These are phyloP conservation scores for Fusarium praegraminearum DNA, from an alignment of 2,329 filamentous ascomycete species.

Conservation along the genomic window DNA sequence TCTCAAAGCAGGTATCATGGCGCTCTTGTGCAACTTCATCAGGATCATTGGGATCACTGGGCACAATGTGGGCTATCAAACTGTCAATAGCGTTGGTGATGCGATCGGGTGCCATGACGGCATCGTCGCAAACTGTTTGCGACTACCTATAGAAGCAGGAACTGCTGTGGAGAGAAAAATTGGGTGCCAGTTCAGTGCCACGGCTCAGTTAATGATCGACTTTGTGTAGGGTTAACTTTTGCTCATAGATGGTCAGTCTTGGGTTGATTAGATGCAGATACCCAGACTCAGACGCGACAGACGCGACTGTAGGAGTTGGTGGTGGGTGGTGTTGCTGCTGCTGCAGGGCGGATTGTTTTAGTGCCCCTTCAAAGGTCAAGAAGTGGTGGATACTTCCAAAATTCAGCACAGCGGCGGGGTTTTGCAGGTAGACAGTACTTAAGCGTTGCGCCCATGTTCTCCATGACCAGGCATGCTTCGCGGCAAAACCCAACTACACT, in stretches of 20 bases:
- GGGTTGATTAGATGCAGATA: slow-evolving; percentile 20
- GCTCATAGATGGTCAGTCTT: slow-evolving; percentile 16
- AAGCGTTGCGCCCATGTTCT: slow-evolving; percentile 34
- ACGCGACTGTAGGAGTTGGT: slow-evolving; percentile 47
- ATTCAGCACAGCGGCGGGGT: too few species aligned
- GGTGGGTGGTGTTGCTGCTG: slow-evolving; percentile 30
- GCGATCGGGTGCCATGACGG: slow-evolving; percentile 72
- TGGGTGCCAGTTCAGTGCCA: background rate
- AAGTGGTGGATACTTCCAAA: slow-evolving; percentile 40
- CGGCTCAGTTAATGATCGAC: background rate
- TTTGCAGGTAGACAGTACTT: slow-evolving; percentile 46
- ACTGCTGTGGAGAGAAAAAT: background rate
- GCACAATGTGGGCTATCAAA: slow-evolving; percentile 80
- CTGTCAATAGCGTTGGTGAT: slow-evolving; percentile 83
- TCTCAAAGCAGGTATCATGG: slow-evolving; percentile 70
- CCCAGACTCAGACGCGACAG: slow-evolving; percentile 38
- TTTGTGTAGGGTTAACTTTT: background rate
- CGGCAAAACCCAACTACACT: slow-evolving; percentile 55
- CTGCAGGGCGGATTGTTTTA: slow-evolving; percentile 35
- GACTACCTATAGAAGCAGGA: slow-evolving; percentile 1
- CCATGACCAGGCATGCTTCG: slow-evolving; percentile 41
- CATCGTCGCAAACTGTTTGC: slow-evolving; percentile 56
- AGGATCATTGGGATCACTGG: slow-evolving; percentile 72
- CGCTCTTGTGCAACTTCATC: slow-evolving; percentile 76
- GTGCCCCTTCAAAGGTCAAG: slow-evolving; percentile 11